phyloP scores from a whole-genome alignment of 768 basidiomycete genomes.

The Grammothele lineata region DNA sequence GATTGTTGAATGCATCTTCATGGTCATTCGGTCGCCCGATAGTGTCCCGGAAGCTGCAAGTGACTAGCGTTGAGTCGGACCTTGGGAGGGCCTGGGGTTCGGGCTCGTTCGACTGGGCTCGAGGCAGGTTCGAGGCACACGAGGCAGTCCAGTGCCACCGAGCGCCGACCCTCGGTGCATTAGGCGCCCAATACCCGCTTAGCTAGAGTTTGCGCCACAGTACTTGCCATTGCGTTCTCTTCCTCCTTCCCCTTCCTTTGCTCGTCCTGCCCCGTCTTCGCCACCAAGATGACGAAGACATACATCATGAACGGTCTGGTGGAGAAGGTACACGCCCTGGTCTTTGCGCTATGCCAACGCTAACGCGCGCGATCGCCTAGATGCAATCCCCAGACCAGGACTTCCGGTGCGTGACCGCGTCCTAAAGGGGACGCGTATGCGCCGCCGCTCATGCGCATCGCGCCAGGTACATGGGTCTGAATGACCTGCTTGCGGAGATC shows the following conservation, averaged over 20 bases:
- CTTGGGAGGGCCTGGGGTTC: no score
- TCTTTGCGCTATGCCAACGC: not conserved
- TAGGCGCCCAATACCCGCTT: conserved; percentile 4
- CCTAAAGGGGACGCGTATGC: conserved; percentile 10
- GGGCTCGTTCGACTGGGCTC: no score
- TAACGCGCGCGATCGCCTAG: conserved; percentile 33
- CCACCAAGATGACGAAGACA: conserved; percentile 65
- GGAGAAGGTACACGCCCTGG: conserved; percentile 55
- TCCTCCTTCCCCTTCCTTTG: not conserved
- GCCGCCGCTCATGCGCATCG: conserved; percentile 14
- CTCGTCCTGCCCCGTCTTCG: conserved; percentile 1
- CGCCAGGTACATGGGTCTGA: conserved; percentile 92
- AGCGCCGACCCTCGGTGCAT: not conserved
- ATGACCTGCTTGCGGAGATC: conserved; percentile 89
- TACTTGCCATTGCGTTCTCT: conserved; percentile 6
- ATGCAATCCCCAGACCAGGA: conserved; percentile 92
- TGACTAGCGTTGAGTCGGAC: no score
- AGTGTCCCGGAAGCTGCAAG: no score
- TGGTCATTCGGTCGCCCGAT: no score
- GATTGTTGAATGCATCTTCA: no score
- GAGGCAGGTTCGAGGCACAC: no score
- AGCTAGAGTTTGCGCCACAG: conserved; percentile 15
- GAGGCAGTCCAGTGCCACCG: no score
- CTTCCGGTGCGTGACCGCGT: conserved; percentile 54
- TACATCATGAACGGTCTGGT: conserved; percentile 82